A percentile compares a stretch with the other conserved stretches of the same genome.
phyloP scores from a whole-genome alignment of 2,329 filamentous ascomycete genomes.

The Penicillium sp. region DNA sequence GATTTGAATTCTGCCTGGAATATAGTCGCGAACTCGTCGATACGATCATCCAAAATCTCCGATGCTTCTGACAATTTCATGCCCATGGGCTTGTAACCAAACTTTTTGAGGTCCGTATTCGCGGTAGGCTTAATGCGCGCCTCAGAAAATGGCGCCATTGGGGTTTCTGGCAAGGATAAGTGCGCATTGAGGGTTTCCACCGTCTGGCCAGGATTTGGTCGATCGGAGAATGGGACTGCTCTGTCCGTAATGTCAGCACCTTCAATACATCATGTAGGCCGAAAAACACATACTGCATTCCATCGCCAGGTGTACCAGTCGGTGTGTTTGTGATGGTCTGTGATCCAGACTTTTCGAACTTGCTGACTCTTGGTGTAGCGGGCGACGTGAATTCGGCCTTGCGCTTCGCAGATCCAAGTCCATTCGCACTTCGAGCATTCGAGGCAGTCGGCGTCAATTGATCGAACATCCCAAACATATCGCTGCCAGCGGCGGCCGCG shows the following conservation, averaged over 20 bases:
- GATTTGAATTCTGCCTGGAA: slow-evolving; percentile 72
- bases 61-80: slow-evolving; percentile 94
- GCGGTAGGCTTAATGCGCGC: slow-evolving; percentile 79
- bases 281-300: slow-evolving; percentile 36
- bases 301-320: slow-evolving; percentile 25
- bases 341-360: slow-evolving; percentile 49
- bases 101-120: slow-evolving; percentile 84
- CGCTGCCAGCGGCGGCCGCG: slow-evolving; percentile 51
- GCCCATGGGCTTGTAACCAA: slow-evolving; percentile 85
- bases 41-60: slow-evolving; percentile 89
- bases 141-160: slow-evolving; percentile 69
- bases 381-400: slow-evolving; percentile 51
- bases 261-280: not conserved
- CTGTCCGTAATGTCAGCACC: slow-evolving; percentile 34
- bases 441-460: slow-evolving; percentile 65
- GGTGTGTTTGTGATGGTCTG: slow-evolving; percentile 45
- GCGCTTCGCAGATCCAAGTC: slow-evolving; percentile 49
- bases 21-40: slow-evolving; percentile 79
- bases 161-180: slow-evolving; percentile 63
- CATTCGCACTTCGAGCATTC: slow-evolving; percentile 30
- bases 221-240: slow-evolving; percentile 67
- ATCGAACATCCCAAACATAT: slow-evolving; percentile 84
- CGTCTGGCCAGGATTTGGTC: slow-evolving; percentile 75
- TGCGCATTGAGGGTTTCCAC: slow-evolving; percentile 80
- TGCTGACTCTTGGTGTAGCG: slow-evolving; percentile 39